phyloP scores from a whole-genome alignment of 441 rosid genomes.

The Dalechampia spathulata region DNA sequence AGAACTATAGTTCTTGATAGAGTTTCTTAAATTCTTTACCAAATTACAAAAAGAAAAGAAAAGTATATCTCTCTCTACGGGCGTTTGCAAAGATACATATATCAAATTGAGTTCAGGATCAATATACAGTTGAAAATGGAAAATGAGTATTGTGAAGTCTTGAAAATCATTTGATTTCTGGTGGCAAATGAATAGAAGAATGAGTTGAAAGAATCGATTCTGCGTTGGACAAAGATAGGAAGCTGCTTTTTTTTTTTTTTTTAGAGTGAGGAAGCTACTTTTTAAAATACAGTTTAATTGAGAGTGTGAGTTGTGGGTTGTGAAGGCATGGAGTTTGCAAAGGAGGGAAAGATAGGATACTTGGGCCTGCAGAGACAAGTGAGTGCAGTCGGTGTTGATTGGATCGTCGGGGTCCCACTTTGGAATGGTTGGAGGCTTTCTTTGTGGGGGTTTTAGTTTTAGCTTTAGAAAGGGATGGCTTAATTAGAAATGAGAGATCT shows the following conservation, averaged over 20 bases:
- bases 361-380: not conserved
- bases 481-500: too few relatives aligned
- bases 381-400: not conserved
- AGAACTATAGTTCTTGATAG: not conserved
- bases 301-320: too few relatives aligned
- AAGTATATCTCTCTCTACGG: too few relatives aligned
- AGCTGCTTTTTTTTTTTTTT: too few relatives aligned
- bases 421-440: not conserved
- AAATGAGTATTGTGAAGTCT: not conserved
- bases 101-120: too few relatives aligned
- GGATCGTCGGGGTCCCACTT: not conserved
- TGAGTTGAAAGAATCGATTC: too few relatives aligned
- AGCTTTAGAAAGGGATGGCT: too few relatives aligned
- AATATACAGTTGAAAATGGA: not conserved
- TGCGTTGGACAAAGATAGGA: not conserved
- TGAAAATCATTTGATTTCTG: not conserved
- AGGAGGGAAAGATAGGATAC: conserved; percentile 4
- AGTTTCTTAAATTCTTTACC: not conserved
- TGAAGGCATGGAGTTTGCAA: not conserved
- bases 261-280: too few relatives aligned
- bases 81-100: too few relatives aligned
- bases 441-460: too few relatives aligned
- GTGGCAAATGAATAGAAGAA: too few relatives aligned
- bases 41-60: not conserved
- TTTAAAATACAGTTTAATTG: too few relatives aligned